A percentile compares a stretch with the other conserved stretches of the same genome.
Conservation (phyloP, 2,329 filamentous ascomycete genomes). For the Aspergillus pseudonomiae region DNA sequence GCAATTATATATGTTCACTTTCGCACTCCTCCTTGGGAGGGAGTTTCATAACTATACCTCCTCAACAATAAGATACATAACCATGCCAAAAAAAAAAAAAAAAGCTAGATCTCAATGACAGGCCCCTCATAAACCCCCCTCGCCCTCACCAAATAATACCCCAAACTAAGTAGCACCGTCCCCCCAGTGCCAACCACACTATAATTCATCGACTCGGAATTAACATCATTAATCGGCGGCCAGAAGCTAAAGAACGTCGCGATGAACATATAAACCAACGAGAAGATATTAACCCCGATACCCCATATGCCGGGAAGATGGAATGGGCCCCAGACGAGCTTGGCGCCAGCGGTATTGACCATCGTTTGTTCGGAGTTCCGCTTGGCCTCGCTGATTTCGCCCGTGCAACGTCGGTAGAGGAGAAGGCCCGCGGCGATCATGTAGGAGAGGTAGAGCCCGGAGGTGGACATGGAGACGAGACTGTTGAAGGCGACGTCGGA, state of each 20-base stretch:
- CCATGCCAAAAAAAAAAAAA: too few species aligned
- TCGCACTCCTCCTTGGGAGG: too few species aligned
- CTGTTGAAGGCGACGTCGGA: conserved; percentile 37
- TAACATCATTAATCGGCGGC: conserved; percentile 43
- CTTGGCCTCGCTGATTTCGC: conserved; percentile 20
- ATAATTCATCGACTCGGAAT: conserved; percentile 52
- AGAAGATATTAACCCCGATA: conserved; percentile 47
- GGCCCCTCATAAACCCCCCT: conserved; percentile 38
- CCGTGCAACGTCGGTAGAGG: conserved; percentile 30
- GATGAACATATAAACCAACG: conserved; percentile 49
- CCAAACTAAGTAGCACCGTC: conserved; percentile 42
- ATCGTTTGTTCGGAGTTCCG: conserved; percentile 19
- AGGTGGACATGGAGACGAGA: conserved; percentile 37
- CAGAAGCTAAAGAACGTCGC: conserved; percentile 56
- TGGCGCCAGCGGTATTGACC: conserved; percentile 30
- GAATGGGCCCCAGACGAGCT: conserved; percentile 35
- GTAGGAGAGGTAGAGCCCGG: conserved; percentile 35
- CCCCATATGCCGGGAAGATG: conserved; percentile 37
- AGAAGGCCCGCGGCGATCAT: conserved; percentile 31
- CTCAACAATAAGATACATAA: too few species aligned
- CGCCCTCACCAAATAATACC: conserved; percentile 44
- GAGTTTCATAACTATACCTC: too few species aligned
- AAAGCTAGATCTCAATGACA: conserved; percentile 22
- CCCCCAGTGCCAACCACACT: conserved; percentile 46
- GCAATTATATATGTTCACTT: too few species aligned